phyloP scores from a whole-genome alignment of 2,329 filamentous ascomycete species.

The Neofusicoccum kwambonambiense region DNA sequence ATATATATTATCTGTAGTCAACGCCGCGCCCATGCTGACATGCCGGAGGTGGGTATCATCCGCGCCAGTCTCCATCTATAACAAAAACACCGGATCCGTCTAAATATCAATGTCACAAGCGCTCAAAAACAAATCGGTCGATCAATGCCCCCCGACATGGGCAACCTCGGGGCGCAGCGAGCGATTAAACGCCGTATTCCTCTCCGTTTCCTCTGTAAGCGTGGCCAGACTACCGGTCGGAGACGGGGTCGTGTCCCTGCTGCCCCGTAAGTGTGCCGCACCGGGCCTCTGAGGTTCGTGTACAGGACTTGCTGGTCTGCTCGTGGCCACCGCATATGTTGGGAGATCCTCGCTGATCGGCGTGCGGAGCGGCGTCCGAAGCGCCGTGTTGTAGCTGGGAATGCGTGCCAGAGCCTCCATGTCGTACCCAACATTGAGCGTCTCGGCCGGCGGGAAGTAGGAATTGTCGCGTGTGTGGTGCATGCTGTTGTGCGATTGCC shows the following conservation, averaged over 20 bases:
- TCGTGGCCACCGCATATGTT: constrained; percentile 47
- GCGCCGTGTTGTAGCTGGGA: constrained; percentile 52
- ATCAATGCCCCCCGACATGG: neutral
- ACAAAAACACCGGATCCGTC: neutral
- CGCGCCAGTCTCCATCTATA: constrained; percentile 18
- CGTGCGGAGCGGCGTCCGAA: constrained; percentile 45
- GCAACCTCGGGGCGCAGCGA: constrained; percentile 15
- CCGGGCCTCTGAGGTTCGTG: constrained; percentile 10
- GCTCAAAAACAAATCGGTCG: neutral
- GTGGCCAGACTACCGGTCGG: constrained; percentile 35
- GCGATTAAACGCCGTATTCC: constrained; percentile 33
- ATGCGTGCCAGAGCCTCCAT: constrained; percentile 49
- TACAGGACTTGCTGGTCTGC: constrained; percentile 41
- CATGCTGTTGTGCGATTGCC: constrained; percentile 23
- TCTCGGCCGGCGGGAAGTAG: constrained; percentile 20
- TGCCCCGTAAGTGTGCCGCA: constrained; percentile 27
- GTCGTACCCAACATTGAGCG: constrained; percentile 37
- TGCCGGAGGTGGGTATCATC: constrained; percentile 19
- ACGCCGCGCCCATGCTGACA: constrained; percentile 15
- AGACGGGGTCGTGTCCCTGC: constrained; percentile 33
- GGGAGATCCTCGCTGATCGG: constrained; percentile 44
- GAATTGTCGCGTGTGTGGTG: constrained; percentile 8
- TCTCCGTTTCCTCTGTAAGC: constrained; percentile 36
- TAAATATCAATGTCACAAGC: neutral
- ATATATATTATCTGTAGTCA: constrained; percentile 1